phyloP scores from a whole-genome alignment of 2,329 filamentous ascomycete genomes.

The Talaromyces albobiverticillius region DNA sequence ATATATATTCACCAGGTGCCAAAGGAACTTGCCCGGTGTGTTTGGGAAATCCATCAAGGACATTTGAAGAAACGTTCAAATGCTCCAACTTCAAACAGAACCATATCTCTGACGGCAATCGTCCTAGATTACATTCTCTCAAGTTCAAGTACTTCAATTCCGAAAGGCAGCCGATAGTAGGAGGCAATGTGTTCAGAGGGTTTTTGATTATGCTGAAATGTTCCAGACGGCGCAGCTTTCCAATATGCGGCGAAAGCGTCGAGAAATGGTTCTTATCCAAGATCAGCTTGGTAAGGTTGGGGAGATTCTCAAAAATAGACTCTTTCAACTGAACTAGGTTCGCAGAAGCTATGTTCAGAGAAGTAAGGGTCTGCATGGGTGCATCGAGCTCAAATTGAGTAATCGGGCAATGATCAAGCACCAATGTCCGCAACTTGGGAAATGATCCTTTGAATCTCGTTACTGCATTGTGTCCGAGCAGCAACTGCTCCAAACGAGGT shows the following conservation, averaged over 20 bases:
- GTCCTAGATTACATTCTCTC: constrained; percentile 87
- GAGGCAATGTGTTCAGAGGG: constrained; percentile 74
- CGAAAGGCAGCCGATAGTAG: constrained; percentile 81
- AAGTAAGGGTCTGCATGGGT: constrained; percentile 75
- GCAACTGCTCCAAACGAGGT: constrained; percentile 81
- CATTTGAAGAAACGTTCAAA: constrained; percentile 92
- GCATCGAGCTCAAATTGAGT: constrained; percentile 84
- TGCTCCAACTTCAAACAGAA: constrained; percentile 86
- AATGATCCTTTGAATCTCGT: constrained; percentile 91
- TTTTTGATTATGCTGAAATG: constrained; percentile 95
- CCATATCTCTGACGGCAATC: constrained; percentile 92
- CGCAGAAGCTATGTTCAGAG: constrained; percentile 83
- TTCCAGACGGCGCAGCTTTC: constrained; percentile 76
- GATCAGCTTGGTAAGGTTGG: constrained; percentile 80
- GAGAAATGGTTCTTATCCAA: constrained; percentile 96
- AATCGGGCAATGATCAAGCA: constrained; percentile 91
- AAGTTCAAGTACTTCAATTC: constrained; percentile 86
- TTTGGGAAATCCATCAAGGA: constrained; percentile 87
- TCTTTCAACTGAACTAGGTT: constrained; percentile 87
- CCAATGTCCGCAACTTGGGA: constrained; percentile 74
- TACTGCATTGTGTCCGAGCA: constrained; percentile 88
- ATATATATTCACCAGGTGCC: constrained; percentile 50
- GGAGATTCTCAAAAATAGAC: constrained; percentile 80
- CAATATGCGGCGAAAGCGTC: constrained; percentile 79
- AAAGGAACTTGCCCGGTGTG: constrained; percentile 65